Base-by-base conservation (phyloP, 352 stramenopile species). In the Phytophthora foliorum region DNA sequence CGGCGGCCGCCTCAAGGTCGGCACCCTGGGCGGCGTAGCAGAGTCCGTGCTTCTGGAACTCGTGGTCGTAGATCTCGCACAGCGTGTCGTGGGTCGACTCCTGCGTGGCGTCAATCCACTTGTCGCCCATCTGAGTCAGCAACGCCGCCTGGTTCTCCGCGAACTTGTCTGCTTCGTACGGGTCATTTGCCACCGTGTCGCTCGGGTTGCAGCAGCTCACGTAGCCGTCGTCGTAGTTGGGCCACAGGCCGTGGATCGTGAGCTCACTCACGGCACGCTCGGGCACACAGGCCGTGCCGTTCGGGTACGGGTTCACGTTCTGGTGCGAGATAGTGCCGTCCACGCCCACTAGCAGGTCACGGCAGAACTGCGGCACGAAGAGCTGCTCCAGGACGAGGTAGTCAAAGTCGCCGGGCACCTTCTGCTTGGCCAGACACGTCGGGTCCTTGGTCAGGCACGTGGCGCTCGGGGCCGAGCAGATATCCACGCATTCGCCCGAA, bases 41-140 rank as follows among this genome's bases (percentile, higher is more conserved):
- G 27, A 92, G 62, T 14, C 86, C 86, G 72, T 94, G 86, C 75
- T 94, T 94, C 74, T 94, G 86, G 77, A 88, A 92, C 69, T 92
- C 84, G 74, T 94, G 86, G 75, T 92, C 80, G 75, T 92, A 94
- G 65, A 91, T 88, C 73, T 94, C 82, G 51, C 86, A 94, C 9
- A 94, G 74, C 57, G 76, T 73, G 64, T 90, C 77, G 68, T 87
- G 82, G 14, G 77, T 74, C 34, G 70, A 83, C 14, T 63, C 22
- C 41, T 86, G 68, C 16, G 87, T 86, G 25, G 87, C 74, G 50
- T 94, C 87, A 31, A 92, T 60, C 87, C 87, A 94, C 67, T 85
- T 78, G 21, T 67, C 54, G 9, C 63, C 71, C 87, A 94, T 93
- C 38, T 81, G 58, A 8, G 71, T 63, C 6, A 93, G 74, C 53